A percentile compares a stretch with the other conserved stretches of the same genome.
These are phyloP conservation scores for Pythium periplocum DNA, from an alignment of 352 stramenopile species.

Conservation along the genomic window DNA sequence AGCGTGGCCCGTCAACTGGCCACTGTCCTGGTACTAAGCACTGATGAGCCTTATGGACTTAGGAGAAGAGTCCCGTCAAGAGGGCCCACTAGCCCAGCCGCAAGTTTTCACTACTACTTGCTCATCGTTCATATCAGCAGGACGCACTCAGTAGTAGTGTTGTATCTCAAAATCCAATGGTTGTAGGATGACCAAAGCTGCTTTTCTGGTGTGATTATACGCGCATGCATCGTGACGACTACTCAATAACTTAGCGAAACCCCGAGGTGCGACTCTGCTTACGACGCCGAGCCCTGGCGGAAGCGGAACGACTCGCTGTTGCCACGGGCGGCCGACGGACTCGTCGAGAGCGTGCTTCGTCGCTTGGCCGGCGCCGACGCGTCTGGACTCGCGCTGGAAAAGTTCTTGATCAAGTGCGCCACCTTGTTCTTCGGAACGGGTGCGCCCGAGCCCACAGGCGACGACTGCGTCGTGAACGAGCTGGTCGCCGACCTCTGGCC, in stretches of 20 bases:
- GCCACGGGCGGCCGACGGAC: constrained; percentile 1
- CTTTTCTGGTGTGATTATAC: neutral
- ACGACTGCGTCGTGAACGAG: too few species aligned
- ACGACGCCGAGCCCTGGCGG: constrained; percentile 14
- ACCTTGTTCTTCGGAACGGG: constrained; percentile 37
- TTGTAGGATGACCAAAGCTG: too few species aligned
- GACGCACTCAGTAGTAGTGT: too few species aligned
- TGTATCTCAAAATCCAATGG: too few species aligned
- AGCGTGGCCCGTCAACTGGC: too few species aligned
- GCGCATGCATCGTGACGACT: neutral
- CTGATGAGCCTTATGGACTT: too few species aligned
- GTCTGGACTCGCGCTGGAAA: constrained; percentile 23
- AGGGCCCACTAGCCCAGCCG: too few species aligned
- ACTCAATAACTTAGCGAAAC: neutral
- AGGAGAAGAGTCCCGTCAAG: too few species aligned
- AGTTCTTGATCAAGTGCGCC: constrained; percentile 72
- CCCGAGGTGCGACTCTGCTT: neutral
- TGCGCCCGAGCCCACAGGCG: neutral
- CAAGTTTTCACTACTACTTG: too few species aligned
- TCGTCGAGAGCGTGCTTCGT: constrained; percentile 8
- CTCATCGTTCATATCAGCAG: too few species aligned
- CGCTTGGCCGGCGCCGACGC: constrained; percentile 1
- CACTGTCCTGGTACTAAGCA: too few species aligned
- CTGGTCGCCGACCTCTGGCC: neutral
- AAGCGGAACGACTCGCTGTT: constrained; percentile 11